Percentiles rank a stretch among this genome's conserved stretches.
Evolutionary conservation across 2,329 filamentous ascomycete species (phyloP).

Genomic region (Xylariales sp.): DNA sequence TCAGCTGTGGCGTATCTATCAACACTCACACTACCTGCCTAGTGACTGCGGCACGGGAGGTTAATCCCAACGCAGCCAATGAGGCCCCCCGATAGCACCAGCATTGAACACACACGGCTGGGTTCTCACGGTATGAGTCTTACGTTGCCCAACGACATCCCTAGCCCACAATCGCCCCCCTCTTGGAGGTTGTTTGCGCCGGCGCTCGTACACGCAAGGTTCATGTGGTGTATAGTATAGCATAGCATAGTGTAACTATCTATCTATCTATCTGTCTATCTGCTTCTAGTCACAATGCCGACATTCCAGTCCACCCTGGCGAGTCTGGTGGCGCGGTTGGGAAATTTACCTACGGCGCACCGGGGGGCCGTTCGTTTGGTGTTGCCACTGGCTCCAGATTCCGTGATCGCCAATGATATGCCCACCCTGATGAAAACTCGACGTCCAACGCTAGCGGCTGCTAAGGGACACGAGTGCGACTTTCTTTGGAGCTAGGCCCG

Average conservation of each 20-base stretch:
- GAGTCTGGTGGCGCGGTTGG: constrained; percentile 10
- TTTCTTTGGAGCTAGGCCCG: constrained; percentile 48
- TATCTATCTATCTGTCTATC: constrained; percentile 25
- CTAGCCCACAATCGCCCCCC: constrained; percentile 2
- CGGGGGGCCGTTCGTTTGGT: neutral
- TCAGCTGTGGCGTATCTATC: constrained; percentile 34
- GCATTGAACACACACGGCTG: constrained; percentile 6
- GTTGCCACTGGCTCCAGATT: neutral
- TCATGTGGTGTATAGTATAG: constrained; percentile 31
- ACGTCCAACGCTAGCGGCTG: constrained; percentile 34
- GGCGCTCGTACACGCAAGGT: constrained; percentile 16
- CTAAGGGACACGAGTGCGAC: constrained; percentile 46
- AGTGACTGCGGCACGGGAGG: constrained; percentile 6
- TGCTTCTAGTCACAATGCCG: constrained; percentile 22
- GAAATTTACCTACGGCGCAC: constrained; percentile 10
- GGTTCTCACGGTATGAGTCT: constrained; percentile 2
- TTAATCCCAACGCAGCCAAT: constrained; percentile 25
- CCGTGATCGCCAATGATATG: neutral
- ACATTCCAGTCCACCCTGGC: constrained; percentile 1
- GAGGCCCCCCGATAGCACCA: neutral
- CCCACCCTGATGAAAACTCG: neutral
- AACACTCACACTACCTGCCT: neutral
- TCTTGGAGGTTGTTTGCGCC: neutral
- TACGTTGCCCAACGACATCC: constrained; percentile 19
- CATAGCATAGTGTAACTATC: too few relatives aligned